phyloP scores from a whole-genome alignment of 768 basidiomycete genomes.

The Suillus variegatus region DNA sequence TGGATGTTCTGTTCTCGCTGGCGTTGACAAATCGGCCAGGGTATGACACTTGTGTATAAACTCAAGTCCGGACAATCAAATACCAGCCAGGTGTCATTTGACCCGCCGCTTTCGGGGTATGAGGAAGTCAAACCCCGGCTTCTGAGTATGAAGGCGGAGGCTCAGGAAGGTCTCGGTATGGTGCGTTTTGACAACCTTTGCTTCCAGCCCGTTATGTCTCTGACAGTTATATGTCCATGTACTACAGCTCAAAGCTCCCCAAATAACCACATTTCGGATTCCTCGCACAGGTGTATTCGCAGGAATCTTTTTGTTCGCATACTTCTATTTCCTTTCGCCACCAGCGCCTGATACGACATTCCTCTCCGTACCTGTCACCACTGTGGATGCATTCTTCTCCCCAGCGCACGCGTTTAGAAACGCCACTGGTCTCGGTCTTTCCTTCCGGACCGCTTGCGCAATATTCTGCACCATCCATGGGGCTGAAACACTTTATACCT shows the following conservation, averaged over 20 bases:
- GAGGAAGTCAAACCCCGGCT: constrained; percentile 83
- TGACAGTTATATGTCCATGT: background rate
- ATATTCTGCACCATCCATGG: constrained; percentile 15
- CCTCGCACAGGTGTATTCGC: constrained; percentile 37
- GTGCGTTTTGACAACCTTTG: constrained; percentile 38
- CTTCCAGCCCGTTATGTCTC: background rate
- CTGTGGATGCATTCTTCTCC: constrained; percentile 17
- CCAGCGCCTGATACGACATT: constrained; percentile 9
- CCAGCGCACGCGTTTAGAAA: constrained; percentile 21
- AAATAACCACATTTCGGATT: constrained; percentile 56
- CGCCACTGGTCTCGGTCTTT: constrained; percentile 20
- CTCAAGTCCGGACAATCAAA: constrained; percentile 47
- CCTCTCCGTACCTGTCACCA: constrained; percentile 14
- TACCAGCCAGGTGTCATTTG: constrained; percentile 56
- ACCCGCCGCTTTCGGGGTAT: constrained; percentile 73
- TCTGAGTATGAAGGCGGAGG: constrained; percentile 76
- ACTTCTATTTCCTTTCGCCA: constrained; percentile 22
- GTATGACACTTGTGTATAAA: constrained; percentile 69
- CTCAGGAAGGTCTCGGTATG: constrained; percentile 81
- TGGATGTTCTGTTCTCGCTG: background rate
- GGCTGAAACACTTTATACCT: constrained; percentile 30
- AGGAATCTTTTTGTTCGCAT: constrained; percentile 20
- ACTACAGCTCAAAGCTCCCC: constrained; percentile 59
- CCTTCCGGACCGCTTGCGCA: constrained; percentile 13
- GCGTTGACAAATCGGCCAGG: constrained; percentile 37